These are phyloP conservation scores for Sarcocystis neurona DNA, from an alignment of 169 alveolate genomes.

Conservation along the genomic window DNA sequence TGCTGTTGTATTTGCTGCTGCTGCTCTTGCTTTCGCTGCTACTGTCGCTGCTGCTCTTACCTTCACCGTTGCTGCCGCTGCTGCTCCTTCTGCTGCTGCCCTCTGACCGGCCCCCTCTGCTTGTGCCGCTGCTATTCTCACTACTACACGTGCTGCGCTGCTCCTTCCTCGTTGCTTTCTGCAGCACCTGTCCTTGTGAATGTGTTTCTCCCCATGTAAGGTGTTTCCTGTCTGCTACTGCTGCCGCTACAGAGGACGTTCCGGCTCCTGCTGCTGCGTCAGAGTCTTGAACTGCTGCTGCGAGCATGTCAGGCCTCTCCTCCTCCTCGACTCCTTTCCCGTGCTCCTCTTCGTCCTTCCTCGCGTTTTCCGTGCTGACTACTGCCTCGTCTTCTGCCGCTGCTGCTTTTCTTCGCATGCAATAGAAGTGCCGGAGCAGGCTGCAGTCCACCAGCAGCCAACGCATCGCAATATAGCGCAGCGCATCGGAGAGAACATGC, in stretches of 20 bases:
- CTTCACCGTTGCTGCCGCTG: neutral
- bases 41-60: neutral
- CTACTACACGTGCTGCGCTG: no score
- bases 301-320: neutral
- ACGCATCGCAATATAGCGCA: conserved; percentile 54
- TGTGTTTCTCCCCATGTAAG: neutral
- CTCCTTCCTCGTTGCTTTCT: neutral
- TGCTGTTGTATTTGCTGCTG: neutral
- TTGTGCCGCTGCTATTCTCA: no score
- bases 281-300: neutral
- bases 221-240: neutral
- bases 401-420: neutral
- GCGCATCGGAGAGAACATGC: conserved; percentile 35
- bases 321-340: neutral
- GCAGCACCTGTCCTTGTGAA: neutral
- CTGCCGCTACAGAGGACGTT: no score
- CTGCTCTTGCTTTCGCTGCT: neutral
- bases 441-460: conserved; percentile 26
- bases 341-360: neutral
- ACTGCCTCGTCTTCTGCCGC: neutral
- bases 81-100: no score
- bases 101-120: no score
- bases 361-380: neutral
- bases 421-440: conserved; percentile 17
- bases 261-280: no score